Base-by-base conservation (phyloP, 495 filamentous ascomycete species). In the Xeromyces bisporus region DNA sequence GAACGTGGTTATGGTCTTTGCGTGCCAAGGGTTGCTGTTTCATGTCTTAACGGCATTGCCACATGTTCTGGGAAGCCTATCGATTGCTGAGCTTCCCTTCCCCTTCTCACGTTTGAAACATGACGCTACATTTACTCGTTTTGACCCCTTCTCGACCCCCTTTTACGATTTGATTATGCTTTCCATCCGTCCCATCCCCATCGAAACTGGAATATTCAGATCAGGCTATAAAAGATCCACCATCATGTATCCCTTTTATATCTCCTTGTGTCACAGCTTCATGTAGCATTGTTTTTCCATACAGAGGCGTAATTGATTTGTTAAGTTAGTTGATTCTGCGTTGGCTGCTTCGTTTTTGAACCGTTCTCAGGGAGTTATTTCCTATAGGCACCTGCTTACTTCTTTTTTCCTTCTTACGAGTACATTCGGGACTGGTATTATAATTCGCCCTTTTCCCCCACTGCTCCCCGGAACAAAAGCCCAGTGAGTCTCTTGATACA, bases 161-260 rank as follows among this genome's bases (percentile, higher is more conserved):
- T 23, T 40, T 31, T 35, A 26, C 29, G 38, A 35, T 35, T 38
- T n/a, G n/a, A n/a, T n/a, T n/a, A 42, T 36, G 37, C 35, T 33
- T 42, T 32, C 33, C 23, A 28, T 26, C 26, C 28, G 34, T 10
- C 29, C 13, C 32, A 18, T 34, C 36, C 37, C 27, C 31, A 37
- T 35, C 16, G 32, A 32, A 37, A 27, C 27, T 33, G 37, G 41
- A 35, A 44, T 54, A 51, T 47, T 44, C 43, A 53, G 48, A 50
- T 57, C 51, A 59, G 49, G 60, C 58, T 60, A 64, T 57, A 55
- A 44, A 60, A 66, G 66, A 69, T 69, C 60, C 66, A 66, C 66
- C 62, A 41, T 69, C 66, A 64, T 69, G 66, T 69, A 68, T 54
- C 50, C 55, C 55, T 55, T 31, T 40, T 33, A 32, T 40, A 28